Evolutionary conservation across 768 basidiomycete species (phyloP).

Genomic region (Brasilioporus rufonigricans): DNA sequence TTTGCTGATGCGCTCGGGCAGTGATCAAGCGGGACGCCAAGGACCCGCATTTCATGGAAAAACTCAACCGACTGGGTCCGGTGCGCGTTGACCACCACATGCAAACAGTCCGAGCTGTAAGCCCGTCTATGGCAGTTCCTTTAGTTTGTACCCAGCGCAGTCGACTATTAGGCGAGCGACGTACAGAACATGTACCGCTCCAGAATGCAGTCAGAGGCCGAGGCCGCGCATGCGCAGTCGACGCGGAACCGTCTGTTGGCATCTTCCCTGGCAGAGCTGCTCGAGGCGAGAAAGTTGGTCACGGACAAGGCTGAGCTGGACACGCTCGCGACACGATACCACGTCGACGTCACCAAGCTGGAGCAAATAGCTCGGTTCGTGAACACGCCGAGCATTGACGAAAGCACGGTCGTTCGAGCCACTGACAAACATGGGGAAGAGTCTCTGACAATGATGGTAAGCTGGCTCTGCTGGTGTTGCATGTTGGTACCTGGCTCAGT

Average conservation of each 20-base stretch:
- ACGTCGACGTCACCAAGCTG: conserved; percentile 51
- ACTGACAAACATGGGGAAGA: conserved; percentile 59
- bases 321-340: conserved; percentile 51
- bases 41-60: conserved; percentile 70
- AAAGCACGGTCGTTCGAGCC: conserved; percentile 40
- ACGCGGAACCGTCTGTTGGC: conserved; percentile 57
- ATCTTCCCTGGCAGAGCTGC: conserved; percentile 48
- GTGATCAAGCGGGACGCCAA: conserved; percentile 62
- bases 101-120: conserved; percentile 48
- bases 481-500: background rate
- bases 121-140: conserved; percentile 5
- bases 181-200: conserved; percentile 50
- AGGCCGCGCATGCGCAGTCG: conserved; percentile 42
- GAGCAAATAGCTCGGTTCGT: conserved; percentile 54
- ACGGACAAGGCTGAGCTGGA: conserved; percentile 42
- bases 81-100: conserved; percentile 70
- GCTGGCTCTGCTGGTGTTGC: conserved; percentile 14
- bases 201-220: conserved; percentile 52
- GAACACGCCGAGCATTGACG: conserved; percentile 62
- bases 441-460: conserved; percentile 47
- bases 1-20: conserved; percentile 24
- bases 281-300: conserved; percentile 60
- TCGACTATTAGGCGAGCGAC: conserved; percentile 29
- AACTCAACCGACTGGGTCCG: conserved; percentile 60
- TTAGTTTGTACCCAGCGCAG: too few species aligned